Percentiles rank a stretch among this genome's conserved stretches.
Conservation (phyloP, 305 asterid species). For the Fraxinus angustifolia region DNA sequence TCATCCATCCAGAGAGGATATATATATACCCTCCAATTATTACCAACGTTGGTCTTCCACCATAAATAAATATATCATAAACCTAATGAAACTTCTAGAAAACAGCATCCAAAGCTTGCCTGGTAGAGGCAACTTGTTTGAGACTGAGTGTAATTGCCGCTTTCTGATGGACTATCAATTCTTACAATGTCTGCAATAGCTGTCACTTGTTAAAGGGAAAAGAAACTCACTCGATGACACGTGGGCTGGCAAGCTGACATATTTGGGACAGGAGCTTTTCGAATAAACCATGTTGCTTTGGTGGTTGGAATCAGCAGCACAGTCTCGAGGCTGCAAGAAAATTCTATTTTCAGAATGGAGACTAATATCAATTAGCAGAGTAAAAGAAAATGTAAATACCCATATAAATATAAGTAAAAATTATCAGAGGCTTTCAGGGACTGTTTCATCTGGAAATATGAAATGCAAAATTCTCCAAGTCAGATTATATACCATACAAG, state of each 20-base stretch:
- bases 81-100: not conserved
- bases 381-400: not conserved
- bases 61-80: not conserved
- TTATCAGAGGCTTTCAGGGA: not conserved
- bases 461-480: constrained; percentile 2
- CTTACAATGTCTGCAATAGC: not conserved
- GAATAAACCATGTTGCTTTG: constrained; percentile 34
- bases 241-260: constrained; percentile 64
- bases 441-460: constrained; percentile 11
- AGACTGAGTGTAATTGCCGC: not conserved
- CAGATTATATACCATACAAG: not conserved
- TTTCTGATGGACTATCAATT: not conserved
- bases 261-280: constrained; percentile 55
- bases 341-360: constrained; percentile 18
- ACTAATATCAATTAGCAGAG: not conserved
- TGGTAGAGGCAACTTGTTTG: not conserved
- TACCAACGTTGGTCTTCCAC: not conserved
- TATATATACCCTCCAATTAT: not conserved
- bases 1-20: not conserved
- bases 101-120: not conserved
- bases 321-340: constrained; percentile 79
- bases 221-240: constrained; percentile 45
- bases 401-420: not conserved
- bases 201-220: not conserved
- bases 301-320: constrained; percentile 40